A percentile compares a stretch with the other conserved stretches of the same genome.
Conservation (phyloP, 1,284 basidiomycete genomes). For the Cryptococcus sp. region DNA sequence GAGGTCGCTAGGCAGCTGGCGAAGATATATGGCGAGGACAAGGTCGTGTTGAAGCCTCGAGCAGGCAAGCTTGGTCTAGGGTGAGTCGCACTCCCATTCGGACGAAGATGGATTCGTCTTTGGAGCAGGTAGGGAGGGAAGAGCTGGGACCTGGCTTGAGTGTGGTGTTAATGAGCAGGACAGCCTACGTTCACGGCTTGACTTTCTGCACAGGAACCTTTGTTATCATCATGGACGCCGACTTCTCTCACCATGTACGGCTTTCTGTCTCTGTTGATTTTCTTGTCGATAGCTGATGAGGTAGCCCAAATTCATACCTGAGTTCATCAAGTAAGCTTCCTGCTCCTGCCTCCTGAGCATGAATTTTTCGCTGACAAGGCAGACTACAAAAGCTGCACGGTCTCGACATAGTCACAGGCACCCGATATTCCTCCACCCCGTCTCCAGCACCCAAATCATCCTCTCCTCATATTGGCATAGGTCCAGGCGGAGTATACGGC, state of each 20-base stretch:
- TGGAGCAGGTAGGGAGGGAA: too few relatives aligned
- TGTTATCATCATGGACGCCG: conserved; percentile 94
- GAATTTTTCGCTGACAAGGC: neutral
- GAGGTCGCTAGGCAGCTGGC: conserved; percentile 75
- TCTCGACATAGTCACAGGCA: conserved; percentile 83
- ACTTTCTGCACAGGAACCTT: conserved; percentile 86
- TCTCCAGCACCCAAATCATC: conserved; percentile 20
- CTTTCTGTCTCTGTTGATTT: neutral
- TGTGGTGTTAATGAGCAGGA: conserved; percentile 51
- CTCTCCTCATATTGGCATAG: conserved; percentile 37
- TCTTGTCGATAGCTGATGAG: conserved; percentile 1
- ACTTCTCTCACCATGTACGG: conserved; percentile 89
- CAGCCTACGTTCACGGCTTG: conserved; percentile 86
- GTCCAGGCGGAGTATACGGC: conserved; percentile 75
- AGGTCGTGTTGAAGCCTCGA: conserved; percentile 75
- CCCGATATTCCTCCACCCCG: conserved; percentile 59
- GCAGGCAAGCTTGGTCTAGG: conserved; percentile 84
- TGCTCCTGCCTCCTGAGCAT: neutral
- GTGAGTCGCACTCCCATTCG: conserved; percentile 47
- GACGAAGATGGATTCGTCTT: too few relatives aligned
- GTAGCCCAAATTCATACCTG: conserved; percentile 83
- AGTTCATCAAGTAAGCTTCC: conserved; percentile 65
- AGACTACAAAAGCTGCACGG: conserved; percentile 70
- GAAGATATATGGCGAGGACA: conserved; percentile 71
- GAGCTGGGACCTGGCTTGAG: too few relatives aligned